Conservation (phyloP, 2,329 filamentous ascomycete genomes). For the Huntiella abstrusa region DNA sequence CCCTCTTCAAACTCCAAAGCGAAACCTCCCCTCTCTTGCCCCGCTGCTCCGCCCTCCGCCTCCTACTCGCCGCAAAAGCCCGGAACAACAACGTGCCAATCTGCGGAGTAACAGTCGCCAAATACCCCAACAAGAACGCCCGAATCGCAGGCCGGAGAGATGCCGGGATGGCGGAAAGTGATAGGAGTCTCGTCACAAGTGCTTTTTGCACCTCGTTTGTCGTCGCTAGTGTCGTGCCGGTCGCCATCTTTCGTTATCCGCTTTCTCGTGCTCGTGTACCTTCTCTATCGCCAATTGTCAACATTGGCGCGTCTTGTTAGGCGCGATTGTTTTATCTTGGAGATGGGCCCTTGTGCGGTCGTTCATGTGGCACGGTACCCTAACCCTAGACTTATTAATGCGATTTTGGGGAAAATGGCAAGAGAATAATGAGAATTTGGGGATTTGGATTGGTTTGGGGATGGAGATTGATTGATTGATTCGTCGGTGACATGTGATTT, state of each 20-base stretch:
- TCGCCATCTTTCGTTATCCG: neutral
- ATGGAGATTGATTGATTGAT: too few relatives aligned
- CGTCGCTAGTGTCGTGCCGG: neutral
- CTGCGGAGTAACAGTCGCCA: conserved; percentile 37
- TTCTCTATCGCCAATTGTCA: neutral
- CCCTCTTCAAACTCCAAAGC: neutral
- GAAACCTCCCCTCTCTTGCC: neutral
- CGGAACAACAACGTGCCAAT: conserved; percentile 35
- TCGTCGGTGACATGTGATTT: too few relatives aligned
- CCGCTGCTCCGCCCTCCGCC: neutral
- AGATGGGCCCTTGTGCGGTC: too few relatives aligned
- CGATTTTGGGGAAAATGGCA: too few relatives aligned
- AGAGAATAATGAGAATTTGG: too few relatives aligned
- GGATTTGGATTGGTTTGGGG: too few relatives aligned
- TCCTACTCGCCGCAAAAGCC: conserved; percentile 19
- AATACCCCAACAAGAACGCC: conserved; percentile 42
- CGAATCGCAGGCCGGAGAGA: conserved; percentile 35
- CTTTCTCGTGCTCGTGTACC: neutral
- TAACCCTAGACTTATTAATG: too few relatives aligned
- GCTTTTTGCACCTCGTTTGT: conserved; percentile 5
- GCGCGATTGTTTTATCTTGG: too few relatives aligned
- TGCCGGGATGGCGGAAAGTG: conserved; percentile 24
- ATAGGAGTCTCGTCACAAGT: neutral
- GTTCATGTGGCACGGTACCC: too few relatives aligned
- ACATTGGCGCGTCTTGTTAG: too few relatives aligned